Conservation (phyloP, 305 asterid genomes). For the Ilex paraguariensis region DNA sequence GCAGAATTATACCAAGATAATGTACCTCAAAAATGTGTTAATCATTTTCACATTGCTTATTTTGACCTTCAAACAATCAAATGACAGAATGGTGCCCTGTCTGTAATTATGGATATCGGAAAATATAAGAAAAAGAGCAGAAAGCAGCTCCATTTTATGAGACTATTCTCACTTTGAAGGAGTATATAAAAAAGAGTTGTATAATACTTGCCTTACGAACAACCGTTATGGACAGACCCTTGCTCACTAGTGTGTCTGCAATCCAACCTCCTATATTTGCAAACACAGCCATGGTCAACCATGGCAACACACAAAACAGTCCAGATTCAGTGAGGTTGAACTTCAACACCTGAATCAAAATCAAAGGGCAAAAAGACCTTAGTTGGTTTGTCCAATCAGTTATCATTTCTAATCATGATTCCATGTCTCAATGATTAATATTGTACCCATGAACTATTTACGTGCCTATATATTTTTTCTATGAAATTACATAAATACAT, state of each 20-base stretch:
- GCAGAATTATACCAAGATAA: conserved; percentile 2
- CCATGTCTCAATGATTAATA: background rate
- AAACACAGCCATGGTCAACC: conserved; percentile 57
- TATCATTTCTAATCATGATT: too few relatives aligned
- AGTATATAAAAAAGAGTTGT: background rate
- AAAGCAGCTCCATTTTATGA: background rate
- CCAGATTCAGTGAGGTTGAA: conserved; percentile 61
- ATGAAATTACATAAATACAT: too few relatives aligned
- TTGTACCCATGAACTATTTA: background rate
- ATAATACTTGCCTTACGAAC: conserved; percentile 68
- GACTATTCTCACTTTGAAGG: too few relatives aligned
- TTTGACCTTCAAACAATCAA: too few relatives aligned
- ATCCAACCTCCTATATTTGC: conserved; percentile 60
- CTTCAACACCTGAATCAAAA: conserved; percentile 40
- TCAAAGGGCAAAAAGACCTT: conserved; percentile 1
- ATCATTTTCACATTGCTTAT: too few relatives aligned
- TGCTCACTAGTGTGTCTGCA: conserved; percentile 54
- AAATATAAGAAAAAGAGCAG: too few relatives aligned
- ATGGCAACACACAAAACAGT: conserved; percentile 47
- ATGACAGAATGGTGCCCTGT: too few relatives aligned
- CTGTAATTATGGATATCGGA: too few relatives aligned
- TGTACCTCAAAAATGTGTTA: too few relatives aligned
- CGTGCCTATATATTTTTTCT: background rate
- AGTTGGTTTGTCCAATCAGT: background rate
- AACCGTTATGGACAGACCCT: conserved; percentile 52